Conservation (phyloP, 306 rosid species). For the Vicia villosa region DNA sequence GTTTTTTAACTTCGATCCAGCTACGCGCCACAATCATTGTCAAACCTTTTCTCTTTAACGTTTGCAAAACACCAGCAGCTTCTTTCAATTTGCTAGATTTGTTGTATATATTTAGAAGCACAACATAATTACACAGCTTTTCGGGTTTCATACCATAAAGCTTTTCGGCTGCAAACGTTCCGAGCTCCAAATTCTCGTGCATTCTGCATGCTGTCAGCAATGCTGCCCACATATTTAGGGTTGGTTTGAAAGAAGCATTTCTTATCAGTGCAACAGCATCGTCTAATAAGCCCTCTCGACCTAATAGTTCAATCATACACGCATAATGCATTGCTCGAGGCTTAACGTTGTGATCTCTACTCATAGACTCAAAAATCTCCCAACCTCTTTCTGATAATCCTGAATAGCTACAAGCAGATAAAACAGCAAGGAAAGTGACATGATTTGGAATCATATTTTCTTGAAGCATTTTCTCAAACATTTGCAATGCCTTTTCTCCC, state of each 20-base stretch:
- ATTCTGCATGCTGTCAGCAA: conserved; percentile 84
- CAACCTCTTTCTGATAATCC: conserved; percentile 76
- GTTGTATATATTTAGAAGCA: conserved; percentile 70
- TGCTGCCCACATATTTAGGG: conserved; percentile 90
- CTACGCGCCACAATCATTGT: conserved; percentile 72
- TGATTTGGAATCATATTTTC: conserved; percentile 73
- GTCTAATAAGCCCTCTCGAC: conserved; percentile 72
- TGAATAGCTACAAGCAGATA: conserved; percentile 85
- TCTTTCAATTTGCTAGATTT: conserved; percentile 67
- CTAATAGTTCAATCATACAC: conserved; percentile 85
- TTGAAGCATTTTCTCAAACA: conserved; percentile 78
- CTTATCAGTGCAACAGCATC: conserved; percentile 71
- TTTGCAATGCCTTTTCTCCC: conserved; percentile 70
- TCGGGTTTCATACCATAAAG: conserved; percentile 83
- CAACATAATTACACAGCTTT: conserved; percentile 71
- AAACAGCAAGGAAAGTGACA: conserved; percentile 80
- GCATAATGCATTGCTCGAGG: conserved; percentile 98
- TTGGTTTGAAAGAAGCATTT: conserved; percentile 71
- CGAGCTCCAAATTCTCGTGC: conserved; percentile 72
- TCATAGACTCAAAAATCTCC: conserved; percentile 76
- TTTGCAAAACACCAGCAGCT: conserved; percentile 79
- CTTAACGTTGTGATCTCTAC: conserved; percentile 63
- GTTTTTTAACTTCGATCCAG: conserved; percentile 78
- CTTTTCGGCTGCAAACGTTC: conserved; percentile 74
- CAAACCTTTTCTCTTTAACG: conserved; percentile 75